Percentiles rank a stretch among this genome's conserved stretches.
phyloP scores from a whole-genome alignment of 306 rosid genomes.

The Arachis hypogaea region DNA sequence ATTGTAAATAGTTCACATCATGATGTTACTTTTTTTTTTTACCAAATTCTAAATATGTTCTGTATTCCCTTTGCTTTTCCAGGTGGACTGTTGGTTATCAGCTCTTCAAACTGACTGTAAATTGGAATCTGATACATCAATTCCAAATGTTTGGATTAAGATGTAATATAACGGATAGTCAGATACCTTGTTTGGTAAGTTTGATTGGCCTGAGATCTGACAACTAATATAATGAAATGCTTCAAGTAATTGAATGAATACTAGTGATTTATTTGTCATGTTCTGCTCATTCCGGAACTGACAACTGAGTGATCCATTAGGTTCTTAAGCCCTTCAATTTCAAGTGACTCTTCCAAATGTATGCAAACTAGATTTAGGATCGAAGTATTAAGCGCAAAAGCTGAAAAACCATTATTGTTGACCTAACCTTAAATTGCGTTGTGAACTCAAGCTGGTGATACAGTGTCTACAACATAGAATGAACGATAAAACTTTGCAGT shows the following conservation, averaged over 20 bases:
- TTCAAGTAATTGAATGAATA: slow-evolving; percentile 27
- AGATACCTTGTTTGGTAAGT: slow-evolving; percentile 34
- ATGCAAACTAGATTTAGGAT: slow-evolving; percentile 22
- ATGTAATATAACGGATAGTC: slow-evolving; percentile 20
- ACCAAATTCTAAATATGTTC: slow-evolving; percentile 7
- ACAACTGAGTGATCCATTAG: neutral
- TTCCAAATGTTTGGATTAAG: slow-evolving; percentile 40
- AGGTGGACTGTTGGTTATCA: slow-evolving; percentile 86
- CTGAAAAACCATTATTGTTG: neutral
- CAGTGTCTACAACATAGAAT: neutral
- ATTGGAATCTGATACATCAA: slow-evolving; percentile 47
- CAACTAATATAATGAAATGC: slow-evolving; percentile 13
- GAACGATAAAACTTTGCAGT: neutral
- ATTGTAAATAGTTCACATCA: slow-evolving; percentile 16
- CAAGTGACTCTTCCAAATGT: neutral
- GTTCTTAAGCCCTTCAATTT: slow-evolving; percentile 20
- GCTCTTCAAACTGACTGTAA: slow-evolving; percentile 66
- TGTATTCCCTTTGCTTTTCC: slow-evolving; percentile 41
- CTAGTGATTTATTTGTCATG: slow-evolving; percentile 21
- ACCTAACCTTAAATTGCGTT: slow-evolving; percentile 1
- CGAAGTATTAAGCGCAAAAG: slow-evolving; percentile 5
- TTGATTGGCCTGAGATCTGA: slow-evolving; percentile 41
- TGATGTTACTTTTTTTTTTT: slow-evolving; percentile 3
- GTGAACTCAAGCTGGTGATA: neutral
- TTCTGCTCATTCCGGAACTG: slow-evolving; percentile 21